A percentile compares a stretch with the other conserved stretches of the same genome.
These are phyloP conservation scores for Crithidia brevicula DNA, from an alignment of 208 protist genomes.

Conservation along the genomic window DNA sequence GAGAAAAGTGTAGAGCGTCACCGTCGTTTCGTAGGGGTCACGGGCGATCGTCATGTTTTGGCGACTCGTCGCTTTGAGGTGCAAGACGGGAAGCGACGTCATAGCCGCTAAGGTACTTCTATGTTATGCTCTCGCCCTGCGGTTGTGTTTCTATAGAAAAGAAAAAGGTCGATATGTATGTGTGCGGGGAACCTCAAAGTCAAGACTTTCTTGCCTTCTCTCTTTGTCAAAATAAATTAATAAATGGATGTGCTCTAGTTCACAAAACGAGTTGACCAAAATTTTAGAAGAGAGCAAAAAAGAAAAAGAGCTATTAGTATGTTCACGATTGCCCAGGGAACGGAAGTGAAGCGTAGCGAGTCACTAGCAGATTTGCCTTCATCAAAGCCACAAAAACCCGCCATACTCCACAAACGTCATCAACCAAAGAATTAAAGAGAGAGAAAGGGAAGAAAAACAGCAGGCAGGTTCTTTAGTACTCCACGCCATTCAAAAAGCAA, in stretches of 20 bases:
- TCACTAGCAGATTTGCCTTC: too few relatives aligned
- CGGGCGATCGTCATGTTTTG: constrained; percentile 50
- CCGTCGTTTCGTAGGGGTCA: constrained; percentile 58
- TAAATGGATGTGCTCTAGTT: too few relatives aligned
- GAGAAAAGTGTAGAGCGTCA: constrained; percentile 83
- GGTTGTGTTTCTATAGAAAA: background rate
- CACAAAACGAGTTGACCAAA: too few relatives aligned
- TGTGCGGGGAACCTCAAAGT: background rate
- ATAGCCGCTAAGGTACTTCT: background rate
- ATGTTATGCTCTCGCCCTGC: too few relatives aligned
- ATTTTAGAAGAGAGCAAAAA: constrained; percentile 1
- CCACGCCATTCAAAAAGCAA: too few relatives aligned
- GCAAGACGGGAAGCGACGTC: constrained; percentile 73
- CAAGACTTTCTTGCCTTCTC: background rate
- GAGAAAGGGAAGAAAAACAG: too few relatives aligned
- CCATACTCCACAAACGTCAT: too few relatives aligned
- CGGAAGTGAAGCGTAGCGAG: too few relatives aligned
- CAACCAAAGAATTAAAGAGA: too few relatives aligned
- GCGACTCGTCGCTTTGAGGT: constrained; percentile 44
- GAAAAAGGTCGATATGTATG: background rate
- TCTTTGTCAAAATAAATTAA: too few relatives aligned
- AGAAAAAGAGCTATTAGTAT: constrained; percentile 8
- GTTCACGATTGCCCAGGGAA: background rate
- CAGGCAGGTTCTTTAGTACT: too few relatives aligned
- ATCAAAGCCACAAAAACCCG: too few relatives aligned